These are phyloP conservation scores for Eutreptiella sp. DNA, from an alignment of 208 protist genomes.

Conservation along the genomic window DNA sequence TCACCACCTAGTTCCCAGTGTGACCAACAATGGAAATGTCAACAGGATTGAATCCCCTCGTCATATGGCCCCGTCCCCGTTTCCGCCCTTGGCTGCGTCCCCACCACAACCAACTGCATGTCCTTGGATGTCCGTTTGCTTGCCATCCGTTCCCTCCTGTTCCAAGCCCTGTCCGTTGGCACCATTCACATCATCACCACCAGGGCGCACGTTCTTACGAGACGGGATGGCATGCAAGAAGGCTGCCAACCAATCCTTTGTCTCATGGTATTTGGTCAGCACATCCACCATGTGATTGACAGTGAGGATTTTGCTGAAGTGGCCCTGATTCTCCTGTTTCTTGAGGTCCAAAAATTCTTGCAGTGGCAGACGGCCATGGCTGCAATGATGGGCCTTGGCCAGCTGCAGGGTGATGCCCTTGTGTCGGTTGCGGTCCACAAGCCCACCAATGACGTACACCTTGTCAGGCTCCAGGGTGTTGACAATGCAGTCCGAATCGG, in stretches of 20 bases:
- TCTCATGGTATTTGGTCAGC: slow-evolving; percentile 30
- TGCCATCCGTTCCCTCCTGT: too few species aligned
- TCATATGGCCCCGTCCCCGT: too few species aligned
- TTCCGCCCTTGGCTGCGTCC: too few species aligned
- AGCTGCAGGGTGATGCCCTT: slow-evolving; percentile 51
- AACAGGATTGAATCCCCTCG: too few species aligned
- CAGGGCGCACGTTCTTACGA: too few species aligned
- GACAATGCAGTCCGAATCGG: slow-evolving; percentile 52
- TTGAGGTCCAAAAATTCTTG: slow-evolving; percentile 36
- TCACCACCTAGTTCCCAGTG: too few species aligned
- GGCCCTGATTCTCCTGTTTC: slow-evolving; percentile 42
- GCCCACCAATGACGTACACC: slow-evolving; percentile 65
- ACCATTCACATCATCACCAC: too few species aligned
- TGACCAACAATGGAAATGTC: too few species aligned
- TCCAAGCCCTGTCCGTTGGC: too few species aligned
- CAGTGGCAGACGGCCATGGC: slow-evolving; percentile 54
- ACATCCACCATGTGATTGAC: slow-evolving; percentile 68
- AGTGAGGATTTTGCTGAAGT: slow-evolving; percentile 50
- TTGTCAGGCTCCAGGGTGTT: slow-evolving; percentile 41
- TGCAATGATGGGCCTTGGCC: slow-evolving; percentile 40
- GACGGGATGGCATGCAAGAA: slow-evolving; percentile 41
- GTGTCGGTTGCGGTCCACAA: slow-evolving; percentile 63
- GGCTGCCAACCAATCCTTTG: slow-evolving; percentile 41
- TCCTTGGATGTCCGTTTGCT: too few species aligned
- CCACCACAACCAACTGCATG: too few species aligned